Base-by-base conservation (phyloP, 345 rosid species). In the Citrus hindsii region DNA sequence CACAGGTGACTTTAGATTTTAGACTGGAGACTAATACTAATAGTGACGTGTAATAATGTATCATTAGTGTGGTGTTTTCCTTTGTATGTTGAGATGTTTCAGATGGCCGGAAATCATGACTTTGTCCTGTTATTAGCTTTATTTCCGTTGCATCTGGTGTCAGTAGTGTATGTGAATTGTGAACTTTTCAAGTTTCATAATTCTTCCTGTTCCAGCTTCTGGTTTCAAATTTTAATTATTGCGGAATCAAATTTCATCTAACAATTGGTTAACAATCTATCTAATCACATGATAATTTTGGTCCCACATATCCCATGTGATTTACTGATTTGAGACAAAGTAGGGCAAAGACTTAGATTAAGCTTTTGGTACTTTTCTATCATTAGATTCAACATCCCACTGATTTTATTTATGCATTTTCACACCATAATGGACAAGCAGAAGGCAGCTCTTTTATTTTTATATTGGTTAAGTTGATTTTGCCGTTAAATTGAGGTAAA, bases 1-100 rank as follows among this genome's bases (percentile, higher is more conserved):
- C 84, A 81, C 93, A 87, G 91, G 89, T 90, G 91, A 94, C 93
- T 84, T 74, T 85, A 91, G 92, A 83, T 84, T 78, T 82, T 87
- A 87, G 87, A 80, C 72, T 79, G 88, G 83, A 82, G 92, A 89
- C 94, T 96, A 88, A 92, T 90, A 81, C 91, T 90, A 82, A 82
- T 90, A 84, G 84, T 86, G 83, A 84, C 75, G 77, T 88, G 82
- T 85, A 81, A 89, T 90, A 79, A 88, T 84, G 89, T 86, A 77
- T 60, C 40, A n/a, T 82, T 89, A 80, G 82, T 85, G 88, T 88
- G 90, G 77, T 84, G 84, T 88, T 88, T 89, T 82, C 87, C 86
- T 86, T 86, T 84, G 84, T 87, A 82, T 81, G 83, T 81, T 75
- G 86, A 89, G 83, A 85, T 85, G 88, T 61, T 85, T 79, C 76